Evolutionary conservation across 768 basidiomycete species (phyloP).

Genomic region (Podaxis rugospora): DNA sequence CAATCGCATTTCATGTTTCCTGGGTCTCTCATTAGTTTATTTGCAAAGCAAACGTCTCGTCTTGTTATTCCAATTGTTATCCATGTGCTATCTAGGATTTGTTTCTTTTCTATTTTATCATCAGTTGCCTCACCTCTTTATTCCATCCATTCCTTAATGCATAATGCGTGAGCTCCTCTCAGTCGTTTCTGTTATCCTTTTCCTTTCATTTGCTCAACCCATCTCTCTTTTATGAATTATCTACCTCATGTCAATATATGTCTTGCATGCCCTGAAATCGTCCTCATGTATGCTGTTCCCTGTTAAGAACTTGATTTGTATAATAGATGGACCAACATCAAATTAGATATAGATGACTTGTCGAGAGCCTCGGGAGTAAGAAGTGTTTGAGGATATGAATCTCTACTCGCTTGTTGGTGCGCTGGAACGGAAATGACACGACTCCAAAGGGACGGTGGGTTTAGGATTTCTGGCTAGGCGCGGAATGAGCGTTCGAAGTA

Average conservation of each 20-base stretch:
- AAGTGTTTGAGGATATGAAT: neutral
- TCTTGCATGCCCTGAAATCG: neutral
- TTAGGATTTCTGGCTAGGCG: neutral
- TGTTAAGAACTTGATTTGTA: neutral
- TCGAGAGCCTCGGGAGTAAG: neutral
- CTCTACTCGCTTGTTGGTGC: neutral
- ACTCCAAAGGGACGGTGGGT: neutral
- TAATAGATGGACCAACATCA: neutral
- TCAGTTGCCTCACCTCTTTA: neutral
- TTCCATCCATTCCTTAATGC: slow-evolving; percentile 6
- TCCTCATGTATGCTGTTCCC: neutral
- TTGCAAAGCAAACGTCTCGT: slow-evolving; percentile 1
- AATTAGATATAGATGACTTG: neutral
- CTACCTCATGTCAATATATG: slow-evolving; percentile 9
- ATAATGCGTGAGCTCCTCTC: neutral
- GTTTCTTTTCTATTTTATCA: neutral
- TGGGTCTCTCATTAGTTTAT: slow-evolving; percentile 5
- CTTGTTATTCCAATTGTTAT: slow-evolving; percentile 7
- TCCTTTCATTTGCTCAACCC: neutral
- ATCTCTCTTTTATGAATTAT: slow-evolving; percentile 16
- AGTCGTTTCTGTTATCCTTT: slow-evolving; percentile 5
- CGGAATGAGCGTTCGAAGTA: neutral
- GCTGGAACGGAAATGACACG: slow-evolving; percentile 1
- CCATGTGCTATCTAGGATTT: slow-evolving; percentile 6
- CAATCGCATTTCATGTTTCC: slow-evolving; percentile 1